phyloP scores from a whole-genome alignment of 768 basidiomycete species.

The Krasilnikovozyma curviuscula region DNA sequence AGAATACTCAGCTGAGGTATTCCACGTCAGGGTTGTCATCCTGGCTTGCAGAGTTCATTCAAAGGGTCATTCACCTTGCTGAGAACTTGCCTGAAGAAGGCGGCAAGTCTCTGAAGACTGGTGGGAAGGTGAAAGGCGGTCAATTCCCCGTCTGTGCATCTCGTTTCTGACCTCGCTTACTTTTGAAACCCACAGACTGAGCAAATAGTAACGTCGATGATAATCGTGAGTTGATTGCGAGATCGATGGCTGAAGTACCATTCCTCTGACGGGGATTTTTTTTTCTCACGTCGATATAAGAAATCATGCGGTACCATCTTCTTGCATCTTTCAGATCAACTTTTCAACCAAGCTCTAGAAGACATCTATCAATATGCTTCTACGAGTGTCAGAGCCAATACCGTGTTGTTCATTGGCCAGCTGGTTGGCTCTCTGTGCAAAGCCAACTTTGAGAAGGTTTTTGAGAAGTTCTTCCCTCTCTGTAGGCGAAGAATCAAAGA shows the following conservation, averaged over 20 bases:
- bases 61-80: conserved; percentile 57
- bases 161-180: too few relatives aligned
- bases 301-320: conserved; percentile 63
- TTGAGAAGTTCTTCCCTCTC: conserved; percentile 60
- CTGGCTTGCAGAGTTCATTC: conserved; percentile 17
- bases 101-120: conserved; percentile 50
- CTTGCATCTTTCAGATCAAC: conserved; percentile 48
- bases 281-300: too few relatives aligned
- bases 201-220: too few relatives aligned
- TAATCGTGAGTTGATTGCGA: too few relatives aligned
- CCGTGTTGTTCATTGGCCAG: conserved; percentile 76
- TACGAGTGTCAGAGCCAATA: conserved; percentile 74
- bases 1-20: conserved; percentile 10
- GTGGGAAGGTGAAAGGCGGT: conserved; percentile 28
- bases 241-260: too few relatives aligned
- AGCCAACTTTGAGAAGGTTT: conserved; percentile 51
- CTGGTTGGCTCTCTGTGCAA: conserved; percentile 67
- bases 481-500: conserved; percentile 58
- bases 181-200: too few relatives aligned
- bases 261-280: too few relatives aligned
- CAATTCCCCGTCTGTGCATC: too few relatives aligned
- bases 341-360: conserved; percentile 38
- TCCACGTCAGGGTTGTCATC: conserved; percentile 2
- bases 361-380: conserved; percentile 28
- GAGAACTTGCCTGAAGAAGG: conserved; percentile 73